These are phyloP conservation scores for Aquanectria penicillioides DNA, from an alignment of 2,329 filamentous ascomycete genomes.

Conservation along the genomic window DNA sequence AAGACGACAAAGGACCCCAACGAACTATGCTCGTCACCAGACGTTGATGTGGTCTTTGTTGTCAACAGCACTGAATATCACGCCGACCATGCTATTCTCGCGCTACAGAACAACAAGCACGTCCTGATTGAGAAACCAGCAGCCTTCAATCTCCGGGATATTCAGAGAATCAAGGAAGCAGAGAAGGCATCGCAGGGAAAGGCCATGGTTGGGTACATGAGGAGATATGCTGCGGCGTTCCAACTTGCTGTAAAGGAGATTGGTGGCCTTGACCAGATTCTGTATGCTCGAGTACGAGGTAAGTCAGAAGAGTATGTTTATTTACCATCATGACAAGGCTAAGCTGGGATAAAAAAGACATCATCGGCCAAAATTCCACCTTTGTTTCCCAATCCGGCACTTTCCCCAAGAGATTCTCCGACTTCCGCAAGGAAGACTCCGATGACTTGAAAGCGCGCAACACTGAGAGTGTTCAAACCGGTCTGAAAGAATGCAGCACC, in stretches of 20 bases:
- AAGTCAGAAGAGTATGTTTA: neutral
- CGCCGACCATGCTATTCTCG: conserved; percentile 59
- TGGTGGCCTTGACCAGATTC: conserved; percentile 59
- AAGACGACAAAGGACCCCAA: conserved; percentile 49
- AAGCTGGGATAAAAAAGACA: conserved; percentile 7
- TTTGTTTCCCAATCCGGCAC: conserved; percentile 29
- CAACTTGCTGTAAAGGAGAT: conserved; percentile 64
- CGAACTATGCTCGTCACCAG: conserved; percentile 52
- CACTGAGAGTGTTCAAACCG: neutral
- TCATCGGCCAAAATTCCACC: conserved; percentile 24
- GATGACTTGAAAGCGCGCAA: conserved; percentile 16
- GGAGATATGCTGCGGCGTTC: conserved; percentile 67
- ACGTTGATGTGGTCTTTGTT: conserved; percentile 65
- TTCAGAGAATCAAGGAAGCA: conserved; percentile 58
- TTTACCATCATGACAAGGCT: neutral
- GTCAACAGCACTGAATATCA: conserved; percentile 64
- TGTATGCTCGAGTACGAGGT: conserved; percentile 60
- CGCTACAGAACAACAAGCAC: conserved; percentile 63
- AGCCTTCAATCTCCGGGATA: conserved; percentile 58
- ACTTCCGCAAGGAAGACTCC: conserved; percentile 13
- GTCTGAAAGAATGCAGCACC: conserved; percentile 4
- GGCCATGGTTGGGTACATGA: conserved; percentile 69
- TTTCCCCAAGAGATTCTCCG: conserved; percentile 23
- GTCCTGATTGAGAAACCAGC: conserved; percentile 69
- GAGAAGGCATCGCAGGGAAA: conserved; percentile 53